Evolutionary conservation across 768 basidiomycete genomes (phyloP).

Genomic region (Agaricus subrufescens): DNA sequence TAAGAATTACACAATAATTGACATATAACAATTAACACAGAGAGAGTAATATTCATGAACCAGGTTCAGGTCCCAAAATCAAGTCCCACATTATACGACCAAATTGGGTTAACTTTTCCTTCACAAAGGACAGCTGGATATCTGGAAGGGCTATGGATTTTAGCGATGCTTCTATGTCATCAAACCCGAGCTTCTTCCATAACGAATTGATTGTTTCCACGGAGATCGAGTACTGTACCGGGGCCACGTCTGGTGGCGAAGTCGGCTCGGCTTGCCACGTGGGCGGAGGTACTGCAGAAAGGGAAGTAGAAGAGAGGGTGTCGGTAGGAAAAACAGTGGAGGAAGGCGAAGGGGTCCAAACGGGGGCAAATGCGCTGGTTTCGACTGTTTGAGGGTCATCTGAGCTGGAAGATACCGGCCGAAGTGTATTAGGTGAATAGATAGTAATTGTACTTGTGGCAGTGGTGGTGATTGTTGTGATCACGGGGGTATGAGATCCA

Average conservation of each 20-base stretch:
- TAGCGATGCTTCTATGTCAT: background rate
- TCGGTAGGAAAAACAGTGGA: background rate
- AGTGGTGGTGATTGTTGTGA: background rate
- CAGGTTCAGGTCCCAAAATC: background rate
- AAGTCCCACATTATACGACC: background rate
- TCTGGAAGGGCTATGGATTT: background rate
- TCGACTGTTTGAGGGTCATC: too few species aligned
- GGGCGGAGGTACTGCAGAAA: background rate
- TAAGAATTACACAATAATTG: background rate
- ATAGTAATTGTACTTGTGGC: background rate
- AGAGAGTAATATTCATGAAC: background rate
- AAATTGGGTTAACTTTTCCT: constrained; percentile 1
- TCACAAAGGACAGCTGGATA: background rate
- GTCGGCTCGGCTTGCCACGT: background rate
- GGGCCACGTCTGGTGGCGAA: background rate
- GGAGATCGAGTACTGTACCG: background rate
- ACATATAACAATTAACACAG: background rate
- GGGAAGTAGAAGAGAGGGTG: background rate
- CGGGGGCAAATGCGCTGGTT: background rate
- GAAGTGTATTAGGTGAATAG: background rate
- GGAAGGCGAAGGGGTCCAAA: background rate
- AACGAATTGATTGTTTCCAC: background rate
- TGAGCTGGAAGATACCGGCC: background rate
- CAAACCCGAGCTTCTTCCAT: constrained; percentile 4
- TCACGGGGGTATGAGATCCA: background rate